These are phyloP conservation scores for Trypanosoma caninum DNA, from an alignment of 208 protist genomes.

Conservation along the genomic window DNA sequence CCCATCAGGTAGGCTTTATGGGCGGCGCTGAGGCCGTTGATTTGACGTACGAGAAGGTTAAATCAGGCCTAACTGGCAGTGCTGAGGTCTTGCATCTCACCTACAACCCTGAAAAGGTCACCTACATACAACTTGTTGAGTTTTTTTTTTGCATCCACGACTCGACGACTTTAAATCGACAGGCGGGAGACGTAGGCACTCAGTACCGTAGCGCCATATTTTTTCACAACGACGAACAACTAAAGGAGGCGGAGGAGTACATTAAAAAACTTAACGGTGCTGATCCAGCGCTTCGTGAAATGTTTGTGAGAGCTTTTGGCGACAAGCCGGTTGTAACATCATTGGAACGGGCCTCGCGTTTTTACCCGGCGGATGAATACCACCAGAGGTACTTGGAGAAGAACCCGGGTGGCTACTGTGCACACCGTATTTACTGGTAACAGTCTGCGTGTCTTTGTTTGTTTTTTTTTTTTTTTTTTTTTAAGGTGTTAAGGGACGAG, in stretches of 20 bases:
- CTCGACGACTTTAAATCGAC: constrained; percentile 90
- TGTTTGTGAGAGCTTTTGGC: constrained; percentile 69
- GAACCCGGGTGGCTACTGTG: constrained; percentile 76
- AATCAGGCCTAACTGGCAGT: constrained; percentile 91
- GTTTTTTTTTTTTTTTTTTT: constrained; percentile 8
- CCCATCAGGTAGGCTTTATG: constrained; percentile 88
- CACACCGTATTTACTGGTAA: constrained; percentile 76
- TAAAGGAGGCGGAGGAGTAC: constrained; percentile 64
- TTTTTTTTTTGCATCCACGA: constrained; percentile 96
- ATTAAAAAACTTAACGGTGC: constrained; percentile 70
- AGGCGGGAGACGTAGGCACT: constrained; percentile 90
- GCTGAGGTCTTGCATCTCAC: constrained; percentile 93
- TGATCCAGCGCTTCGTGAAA: constrained; percentile 48
- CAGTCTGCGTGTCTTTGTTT: background rate
- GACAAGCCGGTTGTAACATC: constrained; percentile 59
- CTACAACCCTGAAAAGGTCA: constrained; percentile 79
- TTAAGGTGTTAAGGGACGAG: too few relatives aligned
- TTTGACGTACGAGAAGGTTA: constrained; percentile 90
- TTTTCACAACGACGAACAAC: constrained; percentile 88
- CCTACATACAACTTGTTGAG: constrained; percentile 82
- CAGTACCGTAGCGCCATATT: constrained; percentile 95
- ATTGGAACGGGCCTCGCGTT: constrained; percentile 54
- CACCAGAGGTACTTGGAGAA: constrained; percentile 88
- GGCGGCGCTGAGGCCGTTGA: constrained; percentile 59
- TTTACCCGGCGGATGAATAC: constrained; percentile 87